phyloP scores from a whole-genome alignment of 139 green algal species.

The Asterochloris erici region DNA sequence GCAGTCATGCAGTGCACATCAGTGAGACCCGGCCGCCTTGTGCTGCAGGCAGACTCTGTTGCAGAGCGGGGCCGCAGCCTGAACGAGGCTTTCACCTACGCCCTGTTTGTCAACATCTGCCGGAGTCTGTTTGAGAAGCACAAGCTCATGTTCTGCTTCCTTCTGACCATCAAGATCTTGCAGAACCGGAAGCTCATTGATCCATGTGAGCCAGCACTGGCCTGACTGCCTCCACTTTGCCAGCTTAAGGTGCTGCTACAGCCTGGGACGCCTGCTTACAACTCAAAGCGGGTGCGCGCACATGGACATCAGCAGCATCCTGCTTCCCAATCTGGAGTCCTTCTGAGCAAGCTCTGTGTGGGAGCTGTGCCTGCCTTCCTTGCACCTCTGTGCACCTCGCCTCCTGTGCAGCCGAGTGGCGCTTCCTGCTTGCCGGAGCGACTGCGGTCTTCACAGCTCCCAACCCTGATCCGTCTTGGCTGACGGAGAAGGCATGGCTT shows the following conservation, averaged over 20 bases:
- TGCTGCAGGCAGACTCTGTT: constrained; percentile 40
- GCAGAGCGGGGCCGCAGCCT: constrained; percentile 56
- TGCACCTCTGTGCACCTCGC: not conserved
- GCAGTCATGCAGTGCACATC: no score
- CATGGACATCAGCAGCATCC: no score
- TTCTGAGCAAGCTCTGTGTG: no score
- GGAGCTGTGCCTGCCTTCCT: no score
- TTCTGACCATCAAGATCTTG: constrained; percentile 51
- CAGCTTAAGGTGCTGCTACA: no score
- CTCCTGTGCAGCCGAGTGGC: constrained; percentile 63
- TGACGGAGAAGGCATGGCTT: constrained; percentile 77
- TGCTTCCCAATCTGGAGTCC: no score
- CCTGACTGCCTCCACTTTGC: constrained; percentile 19
- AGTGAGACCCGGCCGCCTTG: no score
- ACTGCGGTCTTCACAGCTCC: constrained; percentile 26
- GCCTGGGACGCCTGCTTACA: no score
- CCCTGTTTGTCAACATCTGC: constrained; percentile 79
- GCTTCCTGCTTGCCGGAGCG: constrained; percentile 67
- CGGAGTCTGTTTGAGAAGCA: constrained; percentile 78
- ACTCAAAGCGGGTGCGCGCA: no score
- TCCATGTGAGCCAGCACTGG: constrained; percentile 26
- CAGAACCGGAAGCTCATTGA: constrained; percentile 15
- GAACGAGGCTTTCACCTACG: constrained; percentile 80
- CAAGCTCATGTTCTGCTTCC: constrained; percentile 75
- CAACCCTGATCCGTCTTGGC: constrained; percentile 69